Conservation (phyloP, 2,329 filamentous ascomycete genomes). For the Colletotrichum trifolii region DNA sequence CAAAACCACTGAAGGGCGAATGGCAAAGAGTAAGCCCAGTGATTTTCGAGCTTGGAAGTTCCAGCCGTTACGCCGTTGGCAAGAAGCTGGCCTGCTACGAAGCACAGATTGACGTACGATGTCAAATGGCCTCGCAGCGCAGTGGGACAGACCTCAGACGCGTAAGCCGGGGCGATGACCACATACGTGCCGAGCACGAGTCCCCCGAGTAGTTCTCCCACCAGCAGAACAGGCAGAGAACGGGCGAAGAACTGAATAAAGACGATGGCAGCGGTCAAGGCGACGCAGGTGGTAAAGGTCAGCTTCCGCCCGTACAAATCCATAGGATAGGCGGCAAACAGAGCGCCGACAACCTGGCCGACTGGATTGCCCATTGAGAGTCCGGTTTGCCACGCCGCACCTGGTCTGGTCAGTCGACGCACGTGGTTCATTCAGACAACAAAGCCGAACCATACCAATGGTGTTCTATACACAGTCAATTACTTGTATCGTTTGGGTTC, state of each 20-base stretch:
- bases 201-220: constrained; percentile 70
- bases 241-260: constrained; percentile 73
- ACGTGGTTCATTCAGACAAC: too few species aligned
- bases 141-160: constrained; percentile 69
- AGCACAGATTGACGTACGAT: constrained; percentile 70
- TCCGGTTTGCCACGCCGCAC: constrained; percentile 58
- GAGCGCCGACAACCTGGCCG: constrained; percentile 66
- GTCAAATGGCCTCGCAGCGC: constrained; percentile 68
- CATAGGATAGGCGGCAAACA: constrained; percentile 60
- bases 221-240: constrained; percentile 65
- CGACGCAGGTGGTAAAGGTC: constrained; percentile 57
- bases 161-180: constrained; percentile 68
- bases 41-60: constrained; percentile 50
- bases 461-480: constrained; percentile 42
- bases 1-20: constrained; percentile 64
- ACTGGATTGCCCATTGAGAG: constrained; percentile 65
- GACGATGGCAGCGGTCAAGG: constrained; percentile 62
- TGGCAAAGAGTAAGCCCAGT: constrained; percentile 63
- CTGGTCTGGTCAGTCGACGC: constrained; percentile 23
- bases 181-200: constrained; percentile 71
- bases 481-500: too few species aligned
- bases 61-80: constrained; percentile 59
- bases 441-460: constrained; percentile 41
- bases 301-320: constrained; percentile 57
- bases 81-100: constrained; percentile 70